These are phyloP conservation scores for Keqinozyma sinolaborantium DNA, from an alignment of 1,139 yeast genomes.

Conservation along the genomic window DNA sequence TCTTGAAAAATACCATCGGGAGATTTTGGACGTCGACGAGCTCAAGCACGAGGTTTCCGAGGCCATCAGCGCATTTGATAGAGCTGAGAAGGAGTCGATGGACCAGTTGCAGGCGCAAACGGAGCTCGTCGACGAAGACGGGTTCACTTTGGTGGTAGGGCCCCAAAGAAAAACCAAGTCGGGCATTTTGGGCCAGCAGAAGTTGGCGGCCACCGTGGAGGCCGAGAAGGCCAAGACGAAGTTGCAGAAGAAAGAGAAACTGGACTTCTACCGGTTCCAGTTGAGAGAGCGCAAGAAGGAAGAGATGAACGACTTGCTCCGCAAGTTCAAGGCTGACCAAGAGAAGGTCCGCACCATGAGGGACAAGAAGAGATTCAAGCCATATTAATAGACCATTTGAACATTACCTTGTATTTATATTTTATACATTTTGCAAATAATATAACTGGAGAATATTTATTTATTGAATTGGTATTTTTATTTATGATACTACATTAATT, in stretches of 20 bases:
- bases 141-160: constrained; percentile 87
- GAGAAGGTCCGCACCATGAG: constrained; percentile 75
- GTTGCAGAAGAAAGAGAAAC: constrained; percentile 75
- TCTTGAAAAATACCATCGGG: constrained; percentile 21
- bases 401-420: too few species aligned
- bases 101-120: constrained; percentile 55
- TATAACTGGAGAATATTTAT: too few species aligned
- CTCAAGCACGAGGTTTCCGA: constrained; percentile 52
- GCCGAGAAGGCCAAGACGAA: constrained; percentile 46
- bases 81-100: constrained; percentile 63
- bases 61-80: constrained; percentile 65
- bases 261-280: constrained; percentile 94
- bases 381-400: constrained; percentile 59
- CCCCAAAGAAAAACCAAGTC: constrained; percentile 77
- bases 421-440: too few species aligned
- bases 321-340: constrained; percentile 87
- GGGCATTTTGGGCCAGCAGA: constrained; percentile 58
- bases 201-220: constrained; percentile 41
- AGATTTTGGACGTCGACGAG: constrained; percentile 42
- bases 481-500: too few species aligned
- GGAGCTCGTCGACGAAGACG: constrained; percentile 82
- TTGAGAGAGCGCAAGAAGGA: constrained; percentile 88
- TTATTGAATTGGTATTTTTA: too few species aligned
- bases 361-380: constrained; percentile 79
- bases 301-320: constrained; percentile 83